Evolutionary conservation across 768 basidiomycete genomes (phyloP).

Genomic region (Mycena sanguinolenta): DNA sequence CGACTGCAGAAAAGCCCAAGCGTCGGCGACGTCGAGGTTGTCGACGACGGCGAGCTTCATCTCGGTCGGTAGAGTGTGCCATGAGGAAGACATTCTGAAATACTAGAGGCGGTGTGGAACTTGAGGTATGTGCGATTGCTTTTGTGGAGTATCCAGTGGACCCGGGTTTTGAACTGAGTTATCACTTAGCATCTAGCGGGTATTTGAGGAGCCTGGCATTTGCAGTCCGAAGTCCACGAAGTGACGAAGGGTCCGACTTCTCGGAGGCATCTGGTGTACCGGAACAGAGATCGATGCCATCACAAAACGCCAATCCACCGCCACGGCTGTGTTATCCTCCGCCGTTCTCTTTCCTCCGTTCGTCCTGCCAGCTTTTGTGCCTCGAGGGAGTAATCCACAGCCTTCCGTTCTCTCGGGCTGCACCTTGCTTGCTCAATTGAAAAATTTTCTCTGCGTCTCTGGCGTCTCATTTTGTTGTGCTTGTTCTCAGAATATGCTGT

Average conservation of each 20-base stretch:
- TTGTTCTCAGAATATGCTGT: slow-evolving; percentile 6
- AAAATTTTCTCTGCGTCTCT: not conserved
- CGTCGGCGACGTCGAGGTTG: slow-evolving; percentile 58
- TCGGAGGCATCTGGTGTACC: slow-evolving; percentile 28
- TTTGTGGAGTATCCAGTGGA: slow-evolving; percentile 7
- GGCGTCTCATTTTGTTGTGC: not conserved
- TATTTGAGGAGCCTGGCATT: slow-evolving; percentile 32
- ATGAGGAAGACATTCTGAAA: slow-evolving; percentile 50
- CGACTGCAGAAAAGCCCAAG: slow-evolving; percentile 63
- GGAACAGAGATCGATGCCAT: slow-evolving; percentile 28
- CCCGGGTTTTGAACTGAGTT: slow-evolving; percentile 25
- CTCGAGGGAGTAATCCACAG: not conserved
- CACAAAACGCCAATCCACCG: slow-evolving; percentile 16
- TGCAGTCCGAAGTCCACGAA: slow-evolving; percentile 19
- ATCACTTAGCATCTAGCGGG: slow-evolving; percentile 20
- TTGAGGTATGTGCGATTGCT: not conserved
- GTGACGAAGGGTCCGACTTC: slow-evolving; percentile 23
- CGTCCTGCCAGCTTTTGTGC: not conserved
- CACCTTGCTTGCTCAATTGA: not conserved
- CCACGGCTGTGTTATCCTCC: slow-evolving; percentile 13
- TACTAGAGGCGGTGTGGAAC: too few relatives aligned
- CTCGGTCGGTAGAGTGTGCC: slow-evolving; percentile 74
- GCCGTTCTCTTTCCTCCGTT: not conserved
- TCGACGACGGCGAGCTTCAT: slow-evolving; percentile 73
- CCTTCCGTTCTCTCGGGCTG: not conserved